Conservation (phyloP, 129 eudicot genomes). For the Heracleum sosnowskyi region DNA sequence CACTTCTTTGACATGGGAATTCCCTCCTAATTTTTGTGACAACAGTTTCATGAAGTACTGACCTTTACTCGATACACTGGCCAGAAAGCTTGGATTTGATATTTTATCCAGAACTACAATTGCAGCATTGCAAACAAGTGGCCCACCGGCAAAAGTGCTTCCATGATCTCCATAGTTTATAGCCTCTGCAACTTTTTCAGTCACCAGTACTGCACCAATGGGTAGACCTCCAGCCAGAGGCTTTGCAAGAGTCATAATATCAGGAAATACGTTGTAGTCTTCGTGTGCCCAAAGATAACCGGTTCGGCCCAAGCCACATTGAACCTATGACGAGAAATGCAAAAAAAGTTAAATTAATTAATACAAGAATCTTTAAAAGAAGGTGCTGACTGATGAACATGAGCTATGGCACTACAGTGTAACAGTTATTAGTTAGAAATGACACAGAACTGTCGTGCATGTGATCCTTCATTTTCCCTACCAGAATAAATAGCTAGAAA, state of each 20-base stretch:
- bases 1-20: conserved; percentile 56
- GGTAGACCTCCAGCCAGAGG: conserved; percentile 96
- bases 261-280: conserved; percentile 63
- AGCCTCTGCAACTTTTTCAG: conserved; percentile 56
- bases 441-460: background rate
- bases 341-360: background rate
- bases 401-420: background rate
- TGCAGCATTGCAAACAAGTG: conserved; percentile 80
- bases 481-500: background rate
- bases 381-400: no score
- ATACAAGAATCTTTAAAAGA: background rate
- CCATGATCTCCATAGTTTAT: conserved; percentile 79
- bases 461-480: background rate
- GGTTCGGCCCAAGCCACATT: conserved; percentile 88
- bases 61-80: conserved; percentile 55
- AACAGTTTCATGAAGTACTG: conserved; percentile 46
- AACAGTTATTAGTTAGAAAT: background rate
- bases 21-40: conserved; percentile 35
- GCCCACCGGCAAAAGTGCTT: conserved; percentile 90
- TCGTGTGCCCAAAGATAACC: conserved; percentile 93
- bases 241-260: conserved; percentile 90
- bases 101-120: conserved; percentile 69
- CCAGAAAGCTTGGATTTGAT: conserved; percentile 51
- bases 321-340: conserved; percentile 33
- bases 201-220: conserved; percentile 74